Evolutionary conservation across 257 asterid genomes (phyloP).

Genomic region (Marsdenia floribunda): DNA sequence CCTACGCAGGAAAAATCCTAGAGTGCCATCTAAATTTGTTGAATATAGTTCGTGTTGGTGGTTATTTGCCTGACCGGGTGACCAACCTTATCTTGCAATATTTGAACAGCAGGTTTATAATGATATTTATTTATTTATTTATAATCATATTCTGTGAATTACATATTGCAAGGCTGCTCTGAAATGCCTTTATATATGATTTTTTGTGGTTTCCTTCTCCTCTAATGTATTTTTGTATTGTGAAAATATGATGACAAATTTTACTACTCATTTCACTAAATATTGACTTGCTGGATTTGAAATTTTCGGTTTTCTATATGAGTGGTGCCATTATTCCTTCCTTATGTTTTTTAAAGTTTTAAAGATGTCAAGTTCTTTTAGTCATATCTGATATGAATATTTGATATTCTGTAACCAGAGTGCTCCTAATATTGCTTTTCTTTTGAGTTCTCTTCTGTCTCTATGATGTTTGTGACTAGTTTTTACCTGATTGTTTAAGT

Average conservation of each 20-base stretch:
- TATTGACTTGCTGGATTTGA: not conserved
- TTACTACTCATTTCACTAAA: too few relatives aligned
- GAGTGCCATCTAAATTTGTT: constrained; percentile 88
- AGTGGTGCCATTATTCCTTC: too few relatives aligned
- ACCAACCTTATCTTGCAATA: constrained; percentile 92
- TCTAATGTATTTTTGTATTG: not conserved
- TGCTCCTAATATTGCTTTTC: not conserved
- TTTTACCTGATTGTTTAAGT: not conserved
- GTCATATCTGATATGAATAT: not conserved
- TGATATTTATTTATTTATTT: not conserved
- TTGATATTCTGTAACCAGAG: not conserved
- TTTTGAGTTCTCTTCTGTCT: not conserved
- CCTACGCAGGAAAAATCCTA: constrained; percentile 87
- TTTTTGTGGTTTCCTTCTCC: not conserved
- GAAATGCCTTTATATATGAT: not conserved
- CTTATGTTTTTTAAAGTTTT: too few relatives aligned
- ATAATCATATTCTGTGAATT: not conserved
- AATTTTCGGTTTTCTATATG: too few relatives aligned
- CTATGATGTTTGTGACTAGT: not conserved
- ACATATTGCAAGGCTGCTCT: not conserved
- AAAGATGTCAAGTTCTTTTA: not conserved
- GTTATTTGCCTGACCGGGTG: constrained; percentile 94
- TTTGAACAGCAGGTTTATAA: constrained; percentile 74
- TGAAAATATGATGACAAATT: not conserved
- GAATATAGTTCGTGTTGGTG: constrained; percentile 82